Evolutionary conservation across 495 filamentous ascomycete genomes (phyloP).

Genomic region (Xylaria cubensis): DNA sequence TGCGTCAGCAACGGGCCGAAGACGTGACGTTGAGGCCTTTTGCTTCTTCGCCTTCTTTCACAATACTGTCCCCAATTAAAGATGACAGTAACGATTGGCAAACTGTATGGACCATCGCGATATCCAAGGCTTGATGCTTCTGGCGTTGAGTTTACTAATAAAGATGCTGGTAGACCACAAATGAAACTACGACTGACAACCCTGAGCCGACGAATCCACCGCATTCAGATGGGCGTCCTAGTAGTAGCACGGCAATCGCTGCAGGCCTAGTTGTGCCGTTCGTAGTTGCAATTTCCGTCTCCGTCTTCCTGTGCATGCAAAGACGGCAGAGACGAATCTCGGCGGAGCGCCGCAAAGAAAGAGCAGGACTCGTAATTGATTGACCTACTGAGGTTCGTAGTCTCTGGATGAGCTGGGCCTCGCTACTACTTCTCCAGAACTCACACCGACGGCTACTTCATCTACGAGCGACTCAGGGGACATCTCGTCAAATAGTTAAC

Average conservation of each 20-base stretch:
- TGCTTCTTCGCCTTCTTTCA: slow-evolving; percentile 34
- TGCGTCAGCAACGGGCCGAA: slow-evolving; percentile 29
- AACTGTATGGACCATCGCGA: slow-evolving; percentile 3
- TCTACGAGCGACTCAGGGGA: not conserved
- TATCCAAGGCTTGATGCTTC: not conserved
- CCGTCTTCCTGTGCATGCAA: slow-evolving; percentile 35
- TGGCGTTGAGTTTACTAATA: slow-evolving; percentile 4
- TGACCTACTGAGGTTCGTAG: not conserved
- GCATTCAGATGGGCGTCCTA: slow-evolving; percentile 23
- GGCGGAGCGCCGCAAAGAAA: slow-evolving; percentile 34
- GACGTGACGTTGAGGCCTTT: slow-evolving; percentile 20
- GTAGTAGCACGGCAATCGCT: slow-evolving; percentile 38
- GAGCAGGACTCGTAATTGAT: slow-evolving; percentile 36
- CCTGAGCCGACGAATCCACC: slow-evolving; percentile 32
- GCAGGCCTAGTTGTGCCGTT: slow-evolving; percentile 37
- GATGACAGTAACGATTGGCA: slow-evolving; percentile 23
- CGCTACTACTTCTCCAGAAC: not conserved
- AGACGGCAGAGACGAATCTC: slow-evolving; percentile 33
- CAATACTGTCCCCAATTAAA: slow-evolving; percentile 23
- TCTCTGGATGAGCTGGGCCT: not conserved
- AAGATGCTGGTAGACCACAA: slow-evolving; percentile 26
- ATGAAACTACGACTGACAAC: slow-evolving; percentile 27
- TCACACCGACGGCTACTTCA: not conserved
- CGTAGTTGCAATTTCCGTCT: slow-evolving; percentile 33
- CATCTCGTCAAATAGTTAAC: not conserved